Evolutionary conservation across 257 asterid genomes (phyloP), one percentile per base, ranked within the genome.

Genomic region (Agastache rugosa): DNA sequence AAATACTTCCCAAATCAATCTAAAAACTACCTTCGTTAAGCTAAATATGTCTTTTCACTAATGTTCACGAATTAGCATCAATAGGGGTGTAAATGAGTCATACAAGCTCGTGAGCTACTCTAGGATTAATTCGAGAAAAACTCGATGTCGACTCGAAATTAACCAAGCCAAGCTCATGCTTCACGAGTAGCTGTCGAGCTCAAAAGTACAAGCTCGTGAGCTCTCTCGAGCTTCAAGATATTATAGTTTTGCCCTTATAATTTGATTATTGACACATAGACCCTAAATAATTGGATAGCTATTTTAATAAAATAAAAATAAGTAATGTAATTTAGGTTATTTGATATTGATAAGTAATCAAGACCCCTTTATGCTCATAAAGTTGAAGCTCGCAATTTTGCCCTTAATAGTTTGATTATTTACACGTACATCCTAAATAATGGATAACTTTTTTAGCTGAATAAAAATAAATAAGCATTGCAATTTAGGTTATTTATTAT

Each of bases 1-100:
- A 71, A 48, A 39, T 50, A 67, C 35, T 42, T 64, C 11, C 42
- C 58, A 63, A 68, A 37, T 19, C n/a, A n/a, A n/a, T n/a, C n/a
- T n/a, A n/a, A n/a, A n/a, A n/a, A n/a, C n/a, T n/a, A n/a, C n/a
- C n/a, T n/a, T n/a, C n/a, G n/a, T 45, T 7, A 35, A 51, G 67
- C 69, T 10, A 45, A n/a, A 50, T 29, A 75, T 48, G 35, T 11
- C 14, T 16, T 54, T 54, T 67, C 15, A 39, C 17, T n/a, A 29
- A 55, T 22, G 22, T 50, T 51, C 25, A 69, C 15, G 22, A 27
- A 47, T 54, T 42, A 41, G 69, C 31, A n/a, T 50, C 10, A 6
- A 2, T 1, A 50, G 58, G 10, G 58, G 58, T 50, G 58, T 50
- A 50, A 17, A 5, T 50, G 58, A 42, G 22, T 2, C 60, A 55